phyloP scores from a whole-genome alignment of 257 asterid genomes.

The Marsdenia floribunda region DNA sequence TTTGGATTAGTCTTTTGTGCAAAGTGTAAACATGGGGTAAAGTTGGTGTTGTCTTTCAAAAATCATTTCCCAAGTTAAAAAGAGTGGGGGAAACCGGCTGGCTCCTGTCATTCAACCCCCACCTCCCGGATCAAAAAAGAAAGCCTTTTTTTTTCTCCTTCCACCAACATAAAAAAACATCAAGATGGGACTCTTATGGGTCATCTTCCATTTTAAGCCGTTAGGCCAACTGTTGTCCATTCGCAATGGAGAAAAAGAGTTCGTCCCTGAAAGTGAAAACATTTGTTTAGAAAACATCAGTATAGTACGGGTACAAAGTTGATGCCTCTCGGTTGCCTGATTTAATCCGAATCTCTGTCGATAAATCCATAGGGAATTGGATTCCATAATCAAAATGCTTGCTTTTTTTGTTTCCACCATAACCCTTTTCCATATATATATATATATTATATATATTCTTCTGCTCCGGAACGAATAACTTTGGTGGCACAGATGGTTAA shows the following conservation, averaged over 20 bases:
- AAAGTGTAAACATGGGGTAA: conserved; percentile 4
- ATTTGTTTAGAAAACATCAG: conserved; percentile 1
- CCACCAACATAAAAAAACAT: background rate
- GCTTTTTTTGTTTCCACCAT: conserved; percentile 5
- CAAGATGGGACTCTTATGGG: conserved; percentile 11
- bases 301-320: background rate
- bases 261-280: background rate
- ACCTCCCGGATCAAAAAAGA: conserved; percentile 3
- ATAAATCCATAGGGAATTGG: conserved; percentile 15
- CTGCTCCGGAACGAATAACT: background rate
- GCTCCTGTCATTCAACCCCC: background rate
- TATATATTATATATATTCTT: background rate
- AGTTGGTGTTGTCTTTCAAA: conserved; percentile 19
- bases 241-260: background rate
- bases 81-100: conserved; percentile 14
- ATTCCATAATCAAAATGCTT: conserved; percentile 13
- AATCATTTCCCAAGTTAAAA: conserved; percentile 27
- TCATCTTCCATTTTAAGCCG: conserved; percentile 13
- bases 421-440: conserved; percentile 7
- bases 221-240: background rate
- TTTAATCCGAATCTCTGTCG: background rate
- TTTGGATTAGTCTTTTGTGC: conserved; percentile 12
- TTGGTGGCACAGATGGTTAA: background rate
- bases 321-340: background rate
- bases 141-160: background rate